Conservation (phyloP, 345 rosid genomes). For the Eucalyptus regnans region DNA sequence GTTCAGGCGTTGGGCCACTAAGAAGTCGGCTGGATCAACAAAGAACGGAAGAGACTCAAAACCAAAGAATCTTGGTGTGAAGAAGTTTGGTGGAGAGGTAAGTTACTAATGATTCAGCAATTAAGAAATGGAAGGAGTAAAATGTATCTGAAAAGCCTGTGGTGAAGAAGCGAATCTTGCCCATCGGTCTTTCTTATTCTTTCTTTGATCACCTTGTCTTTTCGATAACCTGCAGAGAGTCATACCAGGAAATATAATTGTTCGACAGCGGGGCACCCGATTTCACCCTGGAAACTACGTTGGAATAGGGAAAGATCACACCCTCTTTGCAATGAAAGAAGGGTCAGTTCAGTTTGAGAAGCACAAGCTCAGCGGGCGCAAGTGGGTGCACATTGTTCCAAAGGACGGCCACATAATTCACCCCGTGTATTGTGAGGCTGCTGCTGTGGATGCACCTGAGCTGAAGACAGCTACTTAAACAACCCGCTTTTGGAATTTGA, state of each 20-base stretch:
- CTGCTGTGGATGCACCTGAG: not conserved
- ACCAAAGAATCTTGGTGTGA: constrained; percentile 87
- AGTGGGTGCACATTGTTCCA: constrained; percentile 8
- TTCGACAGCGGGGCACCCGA: constrained; percentile 79
- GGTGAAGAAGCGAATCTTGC: not conserved
- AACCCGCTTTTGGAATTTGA: not conserved
- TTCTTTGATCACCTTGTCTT: not conserved
- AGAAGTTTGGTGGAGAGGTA: constrained; percentile 95
- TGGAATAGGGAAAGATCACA: constrained; percentile 37
- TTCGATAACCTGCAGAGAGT: constrained; percentile 34
- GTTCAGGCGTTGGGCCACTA: constrained; percentile 86
- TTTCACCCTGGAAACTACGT: constrained; percentile 93
- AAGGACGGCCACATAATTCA: constrained; percentile 69
- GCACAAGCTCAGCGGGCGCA: constrained; percentile 69
- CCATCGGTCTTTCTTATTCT: not conserved
- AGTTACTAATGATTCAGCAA: not conserved
- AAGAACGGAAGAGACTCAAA: constrained; percentile 93
- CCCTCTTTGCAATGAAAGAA: constrained; percentile 31
- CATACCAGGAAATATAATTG: constrained; percentile 88
- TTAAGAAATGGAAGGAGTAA: not conserved
- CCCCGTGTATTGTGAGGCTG: constrained; percentile 32
- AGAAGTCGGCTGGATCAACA: constrained; percentile 80
- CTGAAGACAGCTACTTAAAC: not conserved
- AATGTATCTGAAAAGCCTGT: not conserved
- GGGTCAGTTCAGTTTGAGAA: constrained; percentile 55